Percentiles rank a stretch among this genome's conserved stretches.
Evolutionary conservation across 78 protist species (phyloP).

Genomic region (Diacronema lutheri): DNA sequence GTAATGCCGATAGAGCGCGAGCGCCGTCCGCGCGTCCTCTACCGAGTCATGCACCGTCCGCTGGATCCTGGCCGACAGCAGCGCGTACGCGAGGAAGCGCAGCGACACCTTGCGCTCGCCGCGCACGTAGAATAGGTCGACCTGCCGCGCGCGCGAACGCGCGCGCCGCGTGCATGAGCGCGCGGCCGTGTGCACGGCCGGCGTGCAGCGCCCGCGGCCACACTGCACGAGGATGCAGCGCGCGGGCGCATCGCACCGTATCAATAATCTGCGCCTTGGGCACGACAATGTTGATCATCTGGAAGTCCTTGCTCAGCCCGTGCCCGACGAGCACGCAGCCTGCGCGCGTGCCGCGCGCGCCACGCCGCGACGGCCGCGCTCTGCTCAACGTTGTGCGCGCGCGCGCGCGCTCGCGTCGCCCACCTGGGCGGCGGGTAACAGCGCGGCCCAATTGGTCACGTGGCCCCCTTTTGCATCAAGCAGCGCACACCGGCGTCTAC

Average conservation of each 20-base stretch:
- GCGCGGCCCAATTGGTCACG: too few species aligned
- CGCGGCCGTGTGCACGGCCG: neutral
- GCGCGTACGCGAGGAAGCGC: neutral
- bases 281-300: conserved; percentile 3
- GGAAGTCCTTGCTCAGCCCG: conserved; percentile 27
- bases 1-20: neutral
- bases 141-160: neutral
- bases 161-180: neutral
- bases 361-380: neutral
- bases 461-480: neutral
- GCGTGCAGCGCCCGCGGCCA: neutral
- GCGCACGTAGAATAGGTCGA: conserved; percentile 3
- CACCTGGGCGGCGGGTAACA: too few species aligned
- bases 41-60: neutral
- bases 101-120: conserved; percentile 8
- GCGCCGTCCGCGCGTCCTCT: conserved; percentile 28
- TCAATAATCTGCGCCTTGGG: conserved; percentile 11
- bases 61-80: neutral
- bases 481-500: neutral
- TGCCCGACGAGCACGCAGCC: conserved; percentile 22
- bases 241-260: neutral
- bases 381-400: neutral
- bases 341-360: too few species aligned
- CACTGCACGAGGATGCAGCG: neutral
- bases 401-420: too few species aligned